Evolutionary conservation across 345 rosid genomes (phyloP), one percentile per base, ranked within the genome.

Genomic region (Balakata baccata): DNA sequence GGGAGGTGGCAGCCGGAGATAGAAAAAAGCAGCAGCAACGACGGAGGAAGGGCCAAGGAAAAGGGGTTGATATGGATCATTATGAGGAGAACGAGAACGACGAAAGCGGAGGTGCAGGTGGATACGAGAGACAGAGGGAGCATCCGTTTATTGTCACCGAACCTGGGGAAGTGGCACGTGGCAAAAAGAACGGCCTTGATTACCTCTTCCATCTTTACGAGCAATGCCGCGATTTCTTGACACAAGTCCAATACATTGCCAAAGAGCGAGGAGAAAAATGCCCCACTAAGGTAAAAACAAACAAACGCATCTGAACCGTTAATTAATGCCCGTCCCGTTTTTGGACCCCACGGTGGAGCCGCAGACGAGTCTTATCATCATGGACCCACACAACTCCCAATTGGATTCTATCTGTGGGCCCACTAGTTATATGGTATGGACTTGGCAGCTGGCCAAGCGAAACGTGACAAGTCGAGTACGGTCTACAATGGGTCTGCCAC

Each of bases 131-230:
- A 76, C 99, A 95, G 75, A 81, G 99, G 6, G 99, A 95, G 84
- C 99, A 95, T 75, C 99, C 99, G 10, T 95, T 95, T 81, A 95
- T 95, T n/a, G 99, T 95, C 53, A 95, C 99, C 57, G 99, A 92
- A 89, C 99, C 98, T 18, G 98, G 99, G 72, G 99, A 95, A 69
- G 98, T 95, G 68, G 99, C 99, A 76, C 97, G 99, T 69, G 99
- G 99, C 68, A 95, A 95, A 78, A 95, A 95, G 92, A 95, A 95
- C 81, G 99, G 99, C 68, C 93, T 95, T 0, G 99, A 95, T 85
- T 95, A 95, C 82, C 96, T 95, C 77, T 95, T 95, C 89, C 97
- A 92, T 49, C 89, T 95, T 76, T 95, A 92, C 81, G 99, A 95
- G 69, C 99, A 91, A 81, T 95, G 99, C 83, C 92, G 97, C 11